phyloP scores from a whole-genome alignment of 2,329 filamentous ascomycete genomes.

The Pestalotiopsis sp. region DNA sequence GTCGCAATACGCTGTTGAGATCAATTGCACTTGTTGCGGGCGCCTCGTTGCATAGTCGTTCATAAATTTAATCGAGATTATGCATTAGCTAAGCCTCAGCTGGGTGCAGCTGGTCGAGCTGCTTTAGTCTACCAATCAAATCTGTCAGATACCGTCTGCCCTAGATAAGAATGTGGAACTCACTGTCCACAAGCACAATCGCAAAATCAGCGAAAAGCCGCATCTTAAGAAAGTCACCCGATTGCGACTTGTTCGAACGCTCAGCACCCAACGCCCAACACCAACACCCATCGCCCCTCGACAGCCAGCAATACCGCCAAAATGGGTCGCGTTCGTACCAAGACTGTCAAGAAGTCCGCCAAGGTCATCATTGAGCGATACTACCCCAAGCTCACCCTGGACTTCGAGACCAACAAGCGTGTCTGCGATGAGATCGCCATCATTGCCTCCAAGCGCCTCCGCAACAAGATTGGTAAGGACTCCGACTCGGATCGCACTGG shows the following conservation, averaged over 20 bases:
- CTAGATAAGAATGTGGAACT: background rate
- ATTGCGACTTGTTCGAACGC: slow-evolving; percentile 4
- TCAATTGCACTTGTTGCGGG: background rate
- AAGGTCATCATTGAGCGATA: slow-evolving; percentile 99
- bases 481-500: background rate
- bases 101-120: background rate
- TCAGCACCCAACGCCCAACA: slow-evolving; percentile 19
- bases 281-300: slow-evolving; percentile 31
- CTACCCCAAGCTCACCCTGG: slow-evolving; percentile 96
- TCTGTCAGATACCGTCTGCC: background rate
- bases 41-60: background rate
- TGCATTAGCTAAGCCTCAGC: background rate
- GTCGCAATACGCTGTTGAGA: too few species aligned
- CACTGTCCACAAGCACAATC: background rate
- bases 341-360: slow-evolving; percentile 75
- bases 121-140: background rate
- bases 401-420: slow-evolving; percentile 99
- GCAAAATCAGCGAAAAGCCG: background rate
- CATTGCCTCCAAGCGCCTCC: slow-evolving; percentile 97
- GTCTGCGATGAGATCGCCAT: slow-evolving; percentile 99
- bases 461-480: slow-evolving; percentile 83
- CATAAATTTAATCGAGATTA: background rate
- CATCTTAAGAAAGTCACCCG: background rate
- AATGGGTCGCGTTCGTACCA: slow-evolving; percentile 71
- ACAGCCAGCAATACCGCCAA: slow-evolving; percentile 51